Base-by-base conservation (phyloP, 2,329 filamentous ascomycete species). In the Aspergillus hiratsukae region DNA sequence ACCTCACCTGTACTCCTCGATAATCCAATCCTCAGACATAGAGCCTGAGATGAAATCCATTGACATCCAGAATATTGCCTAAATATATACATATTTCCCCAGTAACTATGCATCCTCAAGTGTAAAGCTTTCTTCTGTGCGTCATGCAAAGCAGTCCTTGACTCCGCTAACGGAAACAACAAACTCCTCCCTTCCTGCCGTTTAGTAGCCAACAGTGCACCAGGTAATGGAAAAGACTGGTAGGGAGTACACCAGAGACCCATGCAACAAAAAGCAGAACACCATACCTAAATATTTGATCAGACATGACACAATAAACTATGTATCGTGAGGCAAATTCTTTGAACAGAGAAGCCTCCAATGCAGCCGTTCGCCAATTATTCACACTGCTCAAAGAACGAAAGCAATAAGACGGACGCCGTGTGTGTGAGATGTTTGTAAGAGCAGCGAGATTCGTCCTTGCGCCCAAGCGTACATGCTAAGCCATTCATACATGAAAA, bases 401-500 rank as follows among this genome's bases (percentile, higher is more conserved):
- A 48, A 41, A 35, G 48, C 11, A 59, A 49, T 53, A 54, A 48
- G 48, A 48, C 45, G 52, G 53, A 23, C 43, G 27, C 23, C 11
- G 23, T 46, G 19, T 10, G n/a, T 6, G 21, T 11, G 5, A 46
- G 21, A 46, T 3, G 11, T 6, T 45, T 46, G 43, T 11, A 23
- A 46, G 43, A 58, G 51, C 23, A 57, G 43, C 46, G 54, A 23
- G 51, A 51, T 56, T 58, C 53, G 46, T 58, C 51, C 56, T 45
- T 56, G 52, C 52, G 28, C 59, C 55, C 56, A 61, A 52, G 55
- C 58, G 59, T 66, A 64, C 62, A 64, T 60, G 55, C 58, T 54
- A 59, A 52, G 48, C 58, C 61, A 58, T 61, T 63, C 57, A 63
- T 61, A 65, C 60, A 65, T 59, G 52, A 49, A 55, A 58, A 43